Evolutionary conservation across 192 early-diverging fungal genomes (phyloP).

Genomic region (Linnemannia zychae): DNA sequence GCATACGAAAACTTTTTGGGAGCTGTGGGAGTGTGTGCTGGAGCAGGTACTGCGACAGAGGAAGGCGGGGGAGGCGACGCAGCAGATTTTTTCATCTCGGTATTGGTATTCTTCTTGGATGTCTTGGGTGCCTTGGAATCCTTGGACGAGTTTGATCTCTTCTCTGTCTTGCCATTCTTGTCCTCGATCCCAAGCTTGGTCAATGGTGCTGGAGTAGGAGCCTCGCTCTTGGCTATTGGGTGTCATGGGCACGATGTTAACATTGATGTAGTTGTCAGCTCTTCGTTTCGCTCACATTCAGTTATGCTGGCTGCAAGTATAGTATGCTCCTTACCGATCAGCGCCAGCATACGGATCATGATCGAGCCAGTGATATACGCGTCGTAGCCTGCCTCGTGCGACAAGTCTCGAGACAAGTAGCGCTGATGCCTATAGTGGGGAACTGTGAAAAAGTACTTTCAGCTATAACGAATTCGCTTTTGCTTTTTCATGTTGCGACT

Average conservation of each 20-base stretch:
- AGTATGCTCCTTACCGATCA: slow-evolving; percentile 37
- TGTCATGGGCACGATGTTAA: neutral
- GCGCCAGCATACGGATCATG: slow-evolving; percentile 73
- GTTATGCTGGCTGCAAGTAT: neutral
- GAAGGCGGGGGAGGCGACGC: neutral
- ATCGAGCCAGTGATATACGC: slow-evolving; percentile 88
- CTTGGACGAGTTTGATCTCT: neutral
- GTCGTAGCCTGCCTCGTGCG: slow-evolving; percentile 96
- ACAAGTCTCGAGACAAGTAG: slow-evolving; percentile 48
- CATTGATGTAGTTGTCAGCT: neutral
- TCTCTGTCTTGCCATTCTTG: neutral
- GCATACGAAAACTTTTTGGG: slow-evolving; percentile 40
- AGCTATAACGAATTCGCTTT: neutral
- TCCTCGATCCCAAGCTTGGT: neutral
- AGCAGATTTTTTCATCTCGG: neutral
- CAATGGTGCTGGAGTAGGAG: neutral
- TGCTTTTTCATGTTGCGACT: neutral
- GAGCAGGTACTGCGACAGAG: neutral
- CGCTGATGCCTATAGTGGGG: slow-evolving; percentile 64
- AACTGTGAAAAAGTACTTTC: slow-evolving; percentile 34
- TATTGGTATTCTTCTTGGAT: neutral
- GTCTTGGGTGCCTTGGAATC: neutral
- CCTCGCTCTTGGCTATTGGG: neutral
- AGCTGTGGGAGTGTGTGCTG: neutral
- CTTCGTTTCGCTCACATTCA: neutral